These are phyloP conservation scores for Gastrolobium bilobum DNA, from an alignment of 306 rosid genomes.

Conservation along the genomic window DNA sequence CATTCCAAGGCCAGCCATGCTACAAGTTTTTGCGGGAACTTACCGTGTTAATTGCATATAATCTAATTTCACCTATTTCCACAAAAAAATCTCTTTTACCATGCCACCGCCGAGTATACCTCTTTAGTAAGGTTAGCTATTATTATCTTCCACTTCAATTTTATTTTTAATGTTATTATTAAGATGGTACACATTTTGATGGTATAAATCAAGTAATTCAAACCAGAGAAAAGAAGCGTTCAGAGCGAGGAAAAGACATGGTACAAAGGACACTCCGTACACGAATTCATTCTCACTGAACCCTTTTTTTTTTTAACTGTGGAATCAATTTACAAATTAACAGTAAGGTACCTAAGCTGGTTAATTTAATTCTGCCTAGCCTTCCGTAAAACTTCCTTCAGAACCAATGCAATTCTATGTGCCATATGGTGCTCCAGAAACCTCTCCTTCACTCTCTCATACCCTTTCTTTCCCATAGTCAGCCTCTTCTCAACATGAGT, in stretches of 20 bases:
- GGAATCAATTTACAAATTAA: slow-evolving; percentile 53
- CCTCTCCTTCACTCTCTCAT: slow-evolving; percentile 80
- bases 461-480: slow-evolving; percentile 87
- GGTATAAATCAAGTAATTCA: too few relatives aligned
- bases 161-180: too few relatives aligned
- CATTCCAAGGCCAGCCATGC: too few relatives aligned
- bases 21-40: too few relatives aligned
- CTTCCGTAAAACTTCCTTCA: slow-evolving; percentile 74
- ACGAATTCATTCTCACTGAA: slow-evolving; percentile 41
- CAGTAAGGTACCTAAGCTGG: slow-evolving; percentile 18
- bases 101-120: too few relatives aligned
- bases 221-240: too few relatives aligned
- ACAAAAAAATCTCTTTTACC: too few relatives aligned
- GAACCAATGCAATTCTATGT: slow-evolving; percentile 81
- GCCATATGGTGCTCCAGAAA: slow-evolving; percentile 89
- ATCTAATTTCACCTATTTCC: too few relatives aligned
- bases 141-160: too few relatives aligned
- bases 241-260: slow-evolving; percentile 41
- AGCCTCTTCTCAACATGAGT: slow-evolving; percentile 89
- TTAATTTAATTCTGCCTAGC: slow-evolving; percentile 55
- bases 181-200: too few relatives aligned
- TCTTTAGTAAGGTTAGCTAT: too few relatives aligned
- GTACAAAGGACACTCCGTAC: slow-evolving; percentile 41
- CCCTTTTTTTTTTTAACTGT: slow-evolving; percentile 28
- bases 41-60: too few relatives aligned